Percentiles rank a stretch among this genome's conserved stretches.
phyloP scores from a whole-genome alignment of 345 rosid species.

The Gossypium rotundifolium region DNA sequence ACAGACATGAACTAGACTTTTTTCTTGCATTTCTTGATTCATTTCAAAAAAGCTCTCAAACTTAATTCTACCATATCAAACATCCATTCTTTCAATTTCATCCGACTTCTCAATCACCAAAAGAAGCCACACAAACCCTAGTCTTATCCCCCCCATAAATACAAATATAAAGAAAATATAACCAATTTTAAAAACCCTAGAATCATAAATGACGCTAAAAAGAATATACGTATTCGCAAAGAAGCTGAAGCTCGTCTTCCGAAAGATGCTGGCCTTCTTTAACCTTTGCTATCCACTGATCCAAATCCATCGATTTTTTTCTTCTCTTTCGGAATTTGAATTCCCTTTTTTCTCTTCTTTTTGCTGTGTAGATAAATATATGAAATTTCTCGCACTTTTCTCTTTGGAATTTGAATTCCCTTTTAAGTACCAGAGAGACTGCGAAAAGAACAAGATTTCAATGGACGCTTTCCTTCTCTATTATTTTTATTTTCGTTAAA shows the following conservation, averaged over 20 bases:
- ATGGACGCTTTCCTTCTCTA: background rate
- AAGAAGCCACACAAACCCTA: conserved; percentile 17
- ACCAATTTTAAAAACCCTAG: background rate
- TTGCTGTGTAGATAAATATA: background rate
- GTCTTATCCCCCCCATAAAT: background rate
- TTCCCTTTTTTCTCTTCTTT: background rate
- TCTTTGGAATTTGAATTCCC: conserved; percentile 1
- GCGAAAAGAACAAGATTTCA: background rate
- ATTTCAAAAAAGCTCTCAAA: background rate
- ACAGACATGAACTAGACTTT: background rate
- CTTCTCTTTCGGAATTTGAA: background rate
- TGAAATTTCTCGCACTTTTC: background rate
- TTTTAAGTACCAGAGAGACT: background rate
- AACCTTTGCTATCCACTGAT: conserved; percentile 94
- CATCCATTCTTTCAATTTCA: background rate
- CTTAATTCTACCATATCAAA: background rate
- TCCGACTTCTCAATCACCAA: background rate
- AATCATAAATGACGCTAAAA: background rate
- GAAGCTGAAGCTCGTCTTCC: conserved; percentile 97
- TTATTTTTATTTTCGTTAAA: background rate
- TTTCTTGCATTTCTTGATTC: background rate
- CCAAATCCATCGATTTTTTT: conserved; percentile 70
- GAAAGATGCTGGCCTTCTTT: conserved; percentile 92
- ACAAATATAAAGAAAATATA: background rate
- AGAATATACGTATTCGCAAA: conserved; percentile 79